A percentile compares a stretch with the other conserved stretches of the same genome.
These are phyloP conservation scores for Plectosphaerella plurivora DNA, from an alignment of 2,329 filamentous ascomycete genomes.

Conservation along the genomic window DNA sequence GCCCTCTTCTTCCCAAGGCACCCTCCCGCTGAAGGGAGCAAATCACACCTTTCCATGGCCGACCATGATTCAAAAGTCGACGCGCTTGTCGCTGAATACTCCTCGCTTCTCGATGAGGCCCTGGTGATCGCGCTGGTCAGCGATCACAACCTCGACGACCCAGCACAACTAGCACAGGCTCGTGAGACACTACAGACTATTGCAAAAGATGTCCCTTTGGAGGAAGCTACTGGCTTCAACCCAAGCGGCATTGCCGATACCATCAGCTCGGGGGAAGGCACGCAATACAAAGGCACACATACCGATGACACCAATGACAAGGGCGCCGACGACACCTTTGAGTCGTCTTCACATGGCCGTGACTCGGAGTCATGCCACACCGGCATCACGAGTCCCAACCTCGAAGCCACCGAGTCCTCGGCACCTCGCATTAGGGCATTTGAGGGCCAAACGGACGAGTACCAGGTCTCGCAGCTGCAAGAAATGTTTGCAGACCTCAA, in stretches of 20 bases:
- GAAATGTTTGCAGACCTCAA: constrained; percentile 70
- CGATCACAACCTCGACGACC: constrained; percentile 63
- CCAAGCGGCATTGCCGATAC: constrained; percentile 63
- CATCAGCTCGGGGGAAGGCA: constrained; percentile 18
- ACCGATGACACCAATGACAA: constrained; percentile 12
- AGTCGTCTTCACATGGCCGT: constrained; percentile 15
- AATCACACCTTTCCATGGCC: neutral
- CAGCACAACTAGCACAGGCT: constrained; percentile 47
- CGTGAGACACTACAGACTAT: constrained; percentile 60
- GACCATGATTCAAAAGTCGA: neutral
- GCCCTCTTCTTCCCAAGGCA: neutral
- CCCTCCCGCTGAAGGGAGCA: too few species aligned
- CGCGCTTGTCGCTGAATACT: constrained; percentile 48
- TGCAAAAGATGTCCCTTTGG: constrained; percentile 56
- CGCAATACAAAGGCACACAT: constrained; percentile 10
- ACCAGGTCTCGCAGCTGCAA: constrained; percentile 59
- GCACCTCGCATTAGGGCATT: constrained; percentile 18
- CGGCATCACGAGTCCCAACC: constrained; percentile 11
- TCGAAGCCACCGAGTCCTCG: constrained; percentile 8
- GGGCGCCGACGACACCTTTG: constrained; percentile 15
- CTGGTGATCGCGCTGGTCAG: constrained; percentile 70
- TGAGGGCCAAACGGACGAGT: constrained; percentile 43
- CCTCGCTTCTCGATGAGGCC: constrained; percentile 70
- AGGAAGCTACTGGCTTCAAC: constrained; percentile 75
- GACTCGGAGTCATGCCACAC: constrained; percentile 24